These are phyloP conservation scores for Phytopythium ostracodes DNA, from an alignment of 352 stramenopile species.

Conservation along the genomic window DNA sequence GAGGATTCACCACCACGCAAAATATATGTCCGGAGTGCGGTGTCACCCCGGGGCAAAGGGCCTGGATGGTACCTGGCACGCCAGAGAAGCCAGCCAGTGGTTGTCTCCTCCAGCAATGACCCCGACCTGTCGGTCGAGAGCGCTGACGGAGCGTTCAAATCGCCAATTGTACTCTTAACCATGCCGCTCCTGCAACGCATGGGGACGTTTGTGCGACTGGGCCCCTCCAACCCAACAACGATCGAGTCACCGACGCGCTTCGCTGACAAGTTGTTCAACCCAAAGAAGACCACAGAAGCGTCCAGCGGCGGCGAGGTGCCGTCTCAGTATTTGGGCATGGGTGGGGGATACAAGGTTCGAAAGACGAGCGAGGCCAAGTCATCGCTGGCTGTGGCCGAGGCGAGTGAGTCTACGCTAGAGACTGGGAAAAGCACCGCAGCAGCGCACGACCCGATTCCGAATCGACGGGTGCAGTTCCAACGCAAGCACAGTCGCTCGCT, in stretches of 20 bases:
- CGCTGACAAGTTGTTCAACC: constrained; percentile 20
- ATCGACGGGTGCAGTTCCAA: constrained; percentile 12
- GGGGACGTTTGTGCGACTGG: constrained; percentile 14
- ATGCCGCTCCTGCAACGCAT: constrained; percentile 15
- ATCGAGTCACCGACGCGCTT: constrained; percentile 23
- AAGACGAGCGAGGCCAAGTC: background rate
- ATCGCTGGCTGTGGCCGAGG: background rate
- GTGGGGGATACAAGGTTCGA: background rate
- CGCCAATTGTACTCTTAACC: background rate
- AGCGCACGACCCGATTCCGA: background rate
- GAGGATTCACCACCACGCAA: background rate
- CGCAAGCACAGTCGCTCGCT: constrained; percentile 17
- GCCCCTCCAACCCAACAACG: background rate
- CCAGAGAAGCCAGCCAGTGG: background rate
- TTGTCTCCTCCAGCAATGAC: constrained; percentile 4
- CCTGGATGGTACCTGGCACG: background rate
- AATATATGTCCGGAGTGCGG: background rate
- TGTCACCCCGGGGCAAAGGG: background rate
- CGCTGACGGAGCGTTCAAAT: background rate
- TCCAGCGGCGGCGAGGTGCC: background rate
- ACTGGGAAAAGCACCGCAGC: background rate
- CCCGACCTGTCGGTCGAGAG: background rate
- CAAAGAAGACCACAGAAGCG: background rate
- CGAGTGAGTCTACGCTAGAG: background rate
- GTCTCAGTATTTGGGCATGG: background rate